A percentile compares a stretch with the other conserved stretches of the same genome.
These are phyloP conservation scores for Psidium guajava DNA, from an alignment of 345 rosid genomes.

Conservation along the genomic window DNA sequence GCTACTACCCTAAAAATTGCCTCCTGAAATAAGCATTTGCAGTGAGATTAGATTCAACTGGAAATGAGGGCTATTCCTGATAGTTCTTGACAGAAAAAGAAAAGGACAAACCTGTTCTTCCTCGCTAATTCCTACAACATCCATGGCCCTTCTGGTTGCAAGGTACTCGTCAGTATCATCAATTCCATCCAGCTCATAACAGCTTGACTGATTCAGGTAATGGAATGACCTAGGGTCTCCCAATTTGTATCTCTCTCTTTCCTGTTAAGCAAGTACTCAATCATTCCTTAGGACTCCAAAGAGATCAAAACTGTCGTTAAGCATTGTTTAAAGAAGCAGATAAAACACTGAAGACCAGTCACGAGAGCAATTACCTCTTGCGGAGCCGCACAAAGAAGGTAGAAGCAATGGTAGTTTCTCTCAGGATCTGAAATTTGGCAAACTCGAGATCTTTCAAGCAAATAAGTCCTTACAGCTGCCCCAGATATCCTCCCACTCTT, in stretches of 20 bases:
- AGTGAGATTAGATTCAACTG: conserved; percentile 5
- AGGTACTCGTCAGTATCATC: conserved; percentile 85
- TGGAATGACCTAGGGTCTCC: conserved; percentile 61
- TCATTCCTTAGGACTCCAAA: background rate
- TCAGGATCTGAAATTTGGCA: conserved; percentile 98
- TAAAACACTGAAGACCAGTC: background rate
- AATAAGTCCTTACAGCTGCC: conserved; percentile 92
- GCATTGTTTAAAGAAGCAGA: background rate
- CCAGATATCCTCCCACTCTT: conserved; percentile 98
- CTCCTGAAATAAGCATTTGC: conserved; percentile 45
- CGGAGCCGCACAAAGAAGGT: conserved; percentile 95
- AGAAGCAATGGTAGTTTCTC: conserved; percentile 97
- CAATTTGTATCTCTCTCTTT: conserved; percentile 73
- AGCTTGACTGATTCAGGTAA: conserved; percentile 84
- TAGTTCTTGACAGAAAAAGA: conserved; percentile 3
- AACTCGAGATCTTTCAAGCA: conserved; percentile 98
- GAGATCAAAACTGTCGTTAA: background rate
- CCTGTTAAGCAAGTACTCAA: conserved; percentile 24
- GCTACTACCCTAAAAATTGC: conserved; percentile 96
- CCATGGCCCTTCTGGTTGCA: conserved; percentile 99
- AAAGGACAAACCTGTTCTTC: conserved; percentile 77
- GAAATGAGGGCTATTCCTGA: background rate
- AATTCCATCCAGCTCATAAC: conserved; percentile 75
- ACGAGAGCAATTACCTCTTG: conserved; percentile 55
- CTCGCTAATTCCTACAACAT: conserved; percentile 91